A percentile compares a stretch with the other conserved stretches of the same genome.
Evolutionary conservation across 2,329 filamentous ascomycete species (phyloP).

Genomic region (Aspergillus sp.): DNA sequence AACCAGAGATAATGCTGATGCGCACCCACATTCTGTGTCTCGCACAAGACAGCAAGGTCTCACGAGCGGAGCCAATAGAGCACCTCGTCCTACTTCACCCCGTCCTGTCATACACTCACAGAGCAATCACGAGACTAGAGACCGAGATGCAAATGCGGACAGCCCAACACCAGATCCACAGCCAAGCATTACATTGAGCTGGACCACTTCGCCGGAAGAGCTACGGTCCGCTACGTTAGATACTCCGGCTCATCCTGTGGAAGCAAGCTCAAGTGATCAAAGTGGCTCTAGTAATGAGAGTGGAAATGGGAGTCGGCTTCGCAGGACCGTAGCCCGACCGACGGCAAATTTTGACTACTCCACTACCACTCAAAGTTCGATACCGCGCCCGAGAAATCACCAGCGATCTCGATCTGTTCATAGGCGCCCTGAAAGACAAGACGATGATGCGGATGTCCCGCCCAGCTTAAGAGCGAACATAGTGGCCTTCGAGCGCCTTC

Average conservation of each 20-base stretch:
- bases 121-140: constrained; percentile 22
- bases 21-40: constrained; percentile 26
- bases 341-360: constrained; percentile 24
- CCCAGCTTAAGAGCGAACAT: constrained; percentile 35
- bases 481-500: constrained; percentile 40
- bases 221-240: constrained; percentile 32
- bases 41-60: constrained; percentile 29
- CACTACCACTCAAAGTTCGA: constrained; percentile 19
- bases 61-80: constrained; percentile 31
- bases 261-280: constrained; percentile 22
- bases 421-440: constrained; percentile 30
- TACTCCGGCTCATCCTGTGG: constrained; percentile 19
- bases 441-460: constrained; percentile 24
- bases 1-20: constrained; percentile 24
- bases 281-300: constrained; percentile 25
- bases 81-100: constrained; percentile 36
- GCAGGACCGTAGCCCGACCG: constrained; percentile 18
- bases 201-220: constrained; percentile 43
- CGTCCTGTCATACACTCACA: constrained; percentile 43
- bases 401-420: constrained; percentile 38
- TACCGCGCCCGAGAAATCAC: constrained; percentile 26
- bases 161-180: constrained; percentile 28
- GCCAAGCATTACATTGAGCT: constrained; percentile 37
- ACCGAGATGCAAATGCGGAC: constrained; percentile 26
- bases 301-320: constrained; percentile 14